These are phyloP conservation scores for Amniculicola lignicola DNA, from an alignment of 495 filamentous ascomycete genomes.

Conservation along the genomic window DNA sequence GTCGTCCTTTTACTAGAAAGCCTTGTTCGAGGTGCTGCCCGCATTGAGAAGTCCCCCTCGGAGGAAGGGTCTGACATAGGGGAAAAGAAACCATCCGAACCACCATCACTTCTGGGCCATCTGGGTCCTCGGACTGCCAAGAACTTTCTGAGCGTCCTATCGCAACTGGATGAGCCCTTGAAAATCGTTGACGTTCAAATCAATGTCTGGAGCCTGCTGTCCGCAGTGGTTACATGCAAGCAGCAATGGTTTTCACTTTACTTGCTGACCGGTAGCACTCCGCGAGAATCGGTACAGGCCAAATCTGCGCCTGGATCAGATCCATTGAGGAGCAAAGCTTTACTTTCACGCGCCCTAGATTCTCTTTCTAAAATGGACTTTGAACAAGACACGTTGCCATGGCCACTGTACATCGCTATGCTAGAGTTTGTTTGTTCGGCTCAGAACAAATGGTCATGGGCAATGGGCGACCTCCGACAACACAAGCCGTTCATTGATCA, in stretches of 20 bases:
- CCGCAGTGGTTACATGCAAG: constrained; percentile 80
- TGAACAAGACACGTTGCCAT: constrained; percentile 60
- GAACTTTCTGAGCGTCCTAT: constrained; percentile 75
- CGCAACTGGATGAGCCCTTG: constrained; percentile 74
- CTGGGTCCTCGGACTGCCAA: constrained; percentile 77
- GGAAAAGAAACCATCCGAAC: constrained; percentile 53
- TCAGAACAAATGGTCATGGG: constrained; percentile 91
- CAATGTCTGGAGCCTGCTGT: constrained; percentile 78
- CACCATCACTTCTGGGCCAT: constrained; percentile 85
- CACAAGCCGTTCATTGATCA: constrained; percentile 67
- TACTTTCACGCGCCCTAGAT: constrained; percentile 73
- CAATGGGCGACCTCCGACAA: constrained; percentile 69
- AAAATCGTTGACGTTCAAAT: constrained; percentile 57
- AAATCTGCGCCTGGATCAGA: constrained; percentile 41
- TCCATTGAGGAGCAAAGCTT: constrained; percentile 53
- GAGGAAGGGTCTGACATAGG: neutral
- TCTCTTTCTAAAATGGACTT: constrained; percentile 65
- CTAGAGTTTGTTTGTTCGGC: constrained; percentile 81
- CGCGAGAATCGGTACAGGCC: constrained; percentile 63
- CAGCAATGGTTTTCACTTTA: constrained; percentile 96
- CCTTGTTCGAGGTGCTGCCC: constrained; percentile 66
- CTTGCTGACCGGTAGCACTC: constrained; percentile 81
- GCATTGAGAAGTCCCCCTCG: constrained; percentile 23
- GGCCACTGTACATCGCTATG: constrained; percentile 48
- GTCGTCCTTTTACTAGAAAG: constrained; percentile 68